phyloP scores from a whole-genome alignment of 164 flowering plant genomes.

The Aristolochia fimbriata region DNA sequence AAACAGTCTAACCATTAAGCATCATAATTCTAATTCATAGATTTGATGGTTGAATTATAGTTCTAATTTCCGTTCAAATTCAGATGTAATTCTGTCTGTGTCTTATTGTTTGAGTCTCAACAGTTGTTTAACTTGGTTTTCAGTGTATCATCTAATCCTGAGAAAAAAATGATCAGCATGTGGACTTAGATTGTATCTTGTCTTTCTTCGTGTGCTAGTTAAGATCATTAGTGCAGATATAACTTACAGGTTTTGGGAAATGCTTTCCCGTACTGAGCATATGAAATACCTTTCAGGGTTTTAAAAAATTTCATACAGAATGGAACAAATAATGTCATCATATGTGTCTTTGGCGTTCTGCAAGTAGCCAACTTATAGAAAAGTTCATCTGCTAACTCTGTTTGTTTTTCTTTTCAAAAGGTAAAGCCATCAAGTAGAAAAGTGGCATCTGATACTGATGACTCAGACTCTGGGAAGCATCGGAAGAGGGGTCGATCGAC shows the following conservation, averaged over 20 bases:
- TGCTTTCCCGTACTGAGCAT: no score
- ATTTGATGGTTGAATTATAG: not conserved
- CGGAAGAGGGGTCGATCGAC: constrained; percentile 7
- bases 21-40: not conserved
- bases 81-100: not conserved
- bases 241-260: no score
- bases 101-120: no score
- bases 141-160: no score
- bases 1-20: not conserved
- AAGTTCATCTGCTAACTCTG: not conserved
- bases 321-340: not conserved
- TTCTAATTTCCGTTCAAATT: not conserved
- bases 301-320: not conserved
- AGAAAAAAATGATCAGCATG: no score
- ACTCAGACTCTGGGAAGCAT: constrained; percentile 11
- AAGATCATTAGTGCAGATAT: no score
- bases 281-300: no score
- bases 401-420: not conserved
- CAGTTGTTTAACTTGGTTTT: no score
- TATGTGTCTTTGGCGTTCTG: not conserved
- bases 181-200: no score
- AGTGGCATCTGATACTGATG: constrained; percentile 26
- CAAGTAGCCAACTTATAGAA: not conserved
- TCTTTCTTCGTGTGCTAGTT: no score
- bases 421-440: constrained; percentile 8